A percentile compares a stretch with the other conserved stretches of the same genome.
These are phyloP conservation scores for Lumnitzera racemosa DNA, from an alignment of 345 rosid species.

Conservation along the genomic window DNA sequence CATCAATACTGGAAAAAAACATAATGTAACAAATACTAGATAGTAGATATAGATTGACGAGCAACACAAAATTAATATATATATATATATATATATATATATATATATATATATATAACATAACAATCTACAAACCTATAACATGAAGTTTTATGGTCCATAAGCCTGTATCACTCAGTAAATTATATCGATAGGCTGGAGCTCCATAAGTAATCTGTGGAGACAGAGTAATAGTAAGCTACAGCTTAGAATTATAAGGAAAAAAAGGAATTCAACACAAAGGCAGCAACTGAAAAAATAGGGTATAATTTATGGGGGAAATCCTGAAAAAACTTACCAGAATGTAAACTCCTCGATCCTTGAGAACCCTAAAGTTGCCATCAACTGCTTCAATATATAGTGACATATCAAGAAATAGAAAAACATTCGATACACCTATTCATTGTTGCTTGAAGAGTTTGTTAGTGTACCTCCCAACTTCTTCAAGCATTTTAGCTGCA, in stretches of 20 bases:
- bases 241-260: background rate
- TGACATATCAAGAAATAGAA: conserved; percentile 45
- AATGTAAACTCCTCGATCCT: conserved; percentile 82
- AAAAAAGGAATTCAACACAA: too few relatives aligned
- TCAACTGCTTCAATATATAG: conserved; percentile 88
- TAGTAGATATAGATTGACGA: too few relatives aligned
- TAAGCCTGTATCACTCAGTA: conserved; percentile 43
- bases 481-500: conserved; percentile 66
- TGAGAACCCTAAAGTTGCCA: conserved; percentile 94
- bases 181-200: conserved; percentile 52
- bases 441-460: background rate
- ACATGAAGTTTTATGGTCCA: conserved; percentile 66
- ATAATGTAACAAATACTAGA: too few relatives aligned
- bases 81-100: too few relatives aligned
- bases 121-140: conserved; percentile 39
- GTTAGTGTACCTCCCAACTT: conserved; percentile 63
- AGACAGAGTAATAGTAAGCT: background rate
- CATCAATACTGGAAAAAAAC: too few relatives aligned
- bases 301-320: too few relatives aligned
- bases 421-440: conserved; percentile 15
- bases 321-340: conserved; percentile 37
- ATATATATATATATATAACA: background rate
- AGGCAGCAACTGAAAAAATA: too few relatives aligned
- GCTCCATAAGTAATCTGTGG: conserved; percentile 82
- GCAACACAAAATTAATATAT: too few relatives aligned